These are phyloP conservation scores for Rhodotorula sp. DNA, from an alignment of 1,284 basidiomycete genomes.

Conservation along the genomic window DNA sequence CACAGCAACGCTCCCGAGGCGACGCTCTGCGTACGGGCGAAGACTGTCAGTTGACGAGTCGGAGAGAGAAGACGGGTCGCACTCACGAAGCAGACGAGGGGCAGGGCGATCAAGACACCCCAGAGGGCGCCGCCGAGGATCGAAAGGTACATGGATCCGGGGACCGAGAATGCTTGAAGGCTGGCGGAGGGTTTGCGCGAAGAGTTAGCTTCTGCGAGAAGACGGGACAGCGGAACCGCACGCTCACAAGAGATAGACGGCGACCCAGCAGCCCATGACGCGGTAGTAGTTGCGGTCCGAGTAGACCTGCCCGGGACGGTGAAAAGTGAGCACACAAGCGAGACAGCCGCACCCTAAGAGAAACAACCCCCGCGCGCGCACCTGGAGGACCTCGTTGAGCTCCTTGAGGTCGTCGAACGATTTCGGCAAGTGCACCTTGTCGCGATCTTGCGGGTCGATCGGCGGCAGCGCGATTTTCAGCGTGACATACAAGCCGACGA, in stretches of 20 bases:
- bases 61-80: not conserved
- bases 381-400: conserved; percentile 48
- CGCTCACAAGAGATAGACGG: conserved; percentile 85
- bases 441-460: conserved; percentile 42
- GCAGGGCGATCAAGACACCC: conserved; percentile 84
- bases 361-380: conserved; percentile 1
- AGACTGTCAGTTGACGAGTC: no score
- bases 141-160: conserved; percentile 96
- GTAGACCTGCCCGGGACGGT: conserved; percentile 45
- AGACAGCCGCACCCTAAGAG: no score
- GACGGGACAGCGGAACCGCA: not conserved
- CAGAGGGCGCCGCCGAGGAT: conserved; percentile 95
- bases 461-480: conserved; percentile 42
- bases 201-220: not conserved
- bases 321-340: not conserved
- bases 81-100: conserved; percentile 75
- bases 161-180: conserved; percentile 92
- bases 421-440: conserved; percentile 49
- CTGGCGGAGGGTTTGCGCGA: conserved; percentile 52
- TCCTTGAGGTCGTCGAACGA: conserved; percentile 51
- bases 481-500: conserved; percentile 41
- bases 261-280: conserved; percentile 50
- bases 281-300: conserved; percentile 49
- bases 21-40: conserved; percentile 60
- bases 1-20: conserved; percentile 88